Evolutionary conservation across 805 yeast genomes (phyloP), one percentile per base, ranked within the genome.

Genomic region (Wickerhamomyces silvicola): DNA sequence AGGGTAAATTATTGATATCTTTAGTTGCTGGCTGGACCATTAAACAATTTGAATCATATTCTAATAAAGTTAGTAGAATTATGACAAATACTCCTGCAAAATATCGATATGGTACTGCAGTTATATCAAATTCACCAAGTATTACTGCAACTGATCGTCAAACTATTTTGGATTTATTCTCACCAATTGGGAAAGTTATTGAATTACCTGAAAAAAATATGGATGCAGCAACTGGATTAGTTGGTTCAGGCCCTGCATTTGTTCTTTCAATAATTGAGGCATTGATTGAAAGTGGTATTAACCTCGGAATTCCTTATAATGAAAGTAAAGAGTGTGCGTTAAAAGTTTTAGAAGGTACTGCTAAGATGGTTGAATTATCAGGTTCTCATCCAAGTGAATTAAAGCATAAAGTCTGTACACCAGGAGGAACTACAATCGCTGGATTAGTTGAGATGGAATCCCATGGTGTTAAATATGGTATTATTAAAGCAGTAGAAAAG

Each of bases 61-160:
- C 83, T 8, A 37, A 54, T 31, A 62, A 67, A 37, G 77, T 90
- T 20, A 84, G 94, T 15, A 72, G 95, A 41, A 94, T 94, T n/a
- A 88, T 94, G 95, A 90, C 99, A 28, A 92, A 90, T 62, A 92
- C 98, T 0, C 97, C 99, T 4, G 94, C 95, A 13, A 79, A 80
- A 56, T 84, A 73, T 56, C 95, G 97, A 15, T 75, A 79, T 46
- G 98, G 97, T 31, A 86, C 90, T 70, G 95, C 97, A 9, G 87
- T 86, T 24, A 78, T 92, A n/a, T 73, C 95, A 3, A 77, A 83
- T 50, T 75, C 90, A 8, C 41, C 58, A 3, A 59, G 57, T 9
- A 78, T 78, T 13, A 63, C 60, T 22, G 47, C 52, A 19, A 61
- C 63, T 28, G 68, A 68, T 42, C 70, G 69, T 2, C 35, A 44